Base-by-base conservation (phyloP, 768 basidiomycete species). In the Mycena metata region DNA sequence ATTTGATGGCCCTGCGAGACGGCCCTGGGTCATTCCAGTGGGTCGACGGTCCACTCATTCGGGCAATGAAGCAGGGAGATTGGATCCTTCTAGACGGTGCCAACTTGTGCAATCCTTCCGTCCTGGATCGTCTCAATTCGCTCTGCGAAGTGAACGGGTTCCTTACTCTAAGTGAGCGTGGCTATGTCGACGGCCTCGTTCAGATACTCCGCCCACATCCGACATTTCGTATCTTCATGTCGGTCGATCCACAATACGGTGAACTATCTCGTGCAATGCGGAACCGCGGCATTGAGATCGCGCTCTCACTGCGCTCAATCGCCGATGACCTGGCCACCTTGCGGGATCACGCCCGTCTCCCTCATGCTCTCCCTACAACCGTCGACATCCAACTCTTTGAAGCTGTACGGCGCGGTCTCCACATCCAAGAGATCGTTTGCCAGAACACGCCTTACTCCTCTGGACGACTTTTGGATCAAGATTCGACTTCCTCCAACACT, bases 231-330 rank as follows among this genome's bases (percentile, higher is more conserved):
- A 83, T 99, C 7, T 92, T 99, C 80, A 97, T 99, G 96, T 89
- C 91, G 2, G 90, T 96, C 58, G 95, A 99, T 76, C 93, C 95
- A 33, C 90, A 91, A 69, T 86, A 91, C 69, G 98, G 98, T 50
- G 98, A 99, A 79, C 83, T 99, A 13, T 99, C 98, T 2, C 87
- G 98, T 42, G 98, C 98, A 2, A 99, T 99, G 98, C 92, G 98
- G 26, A 99, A 99, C 80, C 90, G 98, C 64, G 97, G 97, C 19
- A 83, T 98, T 41, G 98, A 99, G 79, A 86, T 98, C 52, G 85
- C 86, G 33, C 73, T 96, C 60, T 60, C 84, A 12, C 57, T 75
- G 7, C 59, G 65, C 21, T 77, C 79, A 54, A 74, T 76, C 16
- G 71, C 80, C 13, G 87, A 90, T 65, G 91, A 92, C 70, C n/a